phyloP scores from a whole-genome alignment of 73 alveolate genomes.

The Paramecium caudatum region DNA sequence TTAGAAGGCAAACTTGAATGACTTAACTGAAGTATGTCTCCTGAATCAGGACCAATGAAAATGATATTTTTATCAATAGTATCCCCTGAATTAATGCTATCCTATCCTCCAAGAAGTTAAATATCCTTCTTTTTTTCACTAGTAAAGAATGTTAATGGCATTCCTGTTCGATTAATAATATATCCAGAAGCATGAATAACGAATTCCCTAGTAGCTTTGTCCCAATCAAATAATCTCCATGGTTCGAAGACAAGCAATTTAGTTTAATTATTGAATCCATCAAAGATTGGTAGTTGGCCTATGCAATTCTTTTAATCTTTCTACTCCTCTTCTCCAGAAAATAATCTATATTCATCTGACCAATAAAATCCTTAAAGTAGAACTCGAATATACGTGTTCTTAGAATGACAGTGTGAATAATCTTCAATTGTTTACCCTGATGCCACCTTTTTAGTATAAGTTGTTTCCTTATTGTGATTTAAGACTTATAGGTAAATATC shows the following conservation, averaged over 20 bases:
- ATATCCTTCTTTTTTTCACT: constrained; percentile 38
- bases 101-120: constrained; percentile 16
- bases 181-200: constrained; percentile 9
- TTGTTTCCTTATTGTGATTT: constrained; percentile 13
- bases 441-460: background rate
- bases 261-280: background rate
- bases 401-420: background rate
- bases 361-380: constrained; percentile 35
- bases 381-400: background rate
- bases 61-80: constrained; percentile 14
- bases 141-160: background rate
- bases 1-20: background rate
- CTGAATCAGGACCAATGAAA: constrained; percentile 25
- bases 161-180: background rate
- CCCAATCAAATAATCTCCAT: background rate
- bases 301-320: background rate
- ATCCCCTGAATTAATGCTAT: constrained; percentile 54
- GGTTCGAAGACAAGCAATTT: constrained; percentile 9
- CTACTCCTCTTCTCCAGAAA: background rate
- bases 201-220: constrained; percentile 8
- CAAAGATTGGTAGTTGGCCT: background rate
- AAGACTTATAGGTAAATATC: background rate
- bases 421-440: constrained; percentile 15
- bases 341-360: constrained; percentile 40
- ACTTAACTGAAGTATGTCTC: background rate